phyloP scores from a whole-genome alignment of 1,139 yeast genomes.

The Scheffersomyces stambukii region DNA sequence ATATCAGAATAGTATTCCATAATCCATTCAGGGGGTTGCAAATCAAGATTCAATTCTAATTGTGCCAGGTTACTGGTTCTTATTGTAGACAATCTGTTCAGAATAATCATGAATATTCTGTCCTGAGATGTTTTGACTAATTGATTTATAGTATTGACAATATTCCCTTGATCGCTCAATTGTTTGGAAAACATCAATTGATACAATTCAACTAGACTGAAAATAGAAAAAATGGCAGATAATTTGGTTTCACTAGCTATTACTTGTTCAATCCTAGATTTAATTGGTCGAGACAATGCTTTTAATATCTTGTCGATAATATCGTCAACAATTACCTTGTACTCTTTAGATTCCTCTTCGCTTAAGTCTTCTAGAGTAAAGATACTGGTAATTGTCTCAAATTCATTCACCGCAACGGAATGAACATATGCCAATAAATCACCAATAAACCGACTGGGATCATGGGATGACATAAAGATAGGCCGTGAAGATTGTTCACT shows the following conservation, averaged over 20 bases:
- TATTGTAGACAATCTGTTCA: conserved; percentile 39
- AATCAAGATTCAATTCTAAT: conserved; percentile 40
- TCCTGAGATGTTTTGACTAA: conserved; percentile 32
- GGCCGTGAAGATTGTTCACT: conserved; percentile 35
- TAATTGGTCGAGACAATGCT: conserved; percentile 39
- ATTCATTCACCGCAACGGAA: conserved; percentile 83
- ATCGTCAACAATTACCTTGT: too few species aligned
- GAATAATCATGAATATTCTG: conserved; percentile 36
- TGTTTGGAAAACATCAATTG: conserved; percentile 62
- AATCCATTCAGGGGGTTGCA: conserved; percentile 75
- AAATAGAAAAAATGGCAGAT: conserved; percentile 52
- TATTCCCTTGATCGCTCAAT: conserved; percentile 15
- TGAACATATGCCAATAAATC: conserved; percentile 89
- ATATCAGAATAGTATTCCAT: conserved; percentile 51
- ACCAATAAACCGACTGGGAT: conserved; percentile 78
- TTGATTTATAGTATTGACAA: conserved; percentile 21
- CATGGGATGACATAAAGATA: conserved; percentile 66
- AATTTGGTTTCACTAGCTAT: conserved; percentile 63
- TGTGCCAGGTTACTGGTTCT: conserved; percentile 37
- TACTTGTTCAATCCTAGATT: conserved; percentile 59
- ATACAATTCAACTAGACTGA: conserved; percentile 64
- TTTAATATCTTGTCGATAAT: conserved; percentile 28
- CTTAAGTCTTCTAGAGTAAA: conserved; percentile 21
- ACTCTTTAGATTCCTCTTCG: conserved; percentile 13
- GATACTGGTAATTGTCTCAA: conserved; percentile 60